Evolutionary conservation across 768 basidiomycete species (phyloP).

Genomic region (Leccinum rimulosum): DNA sequence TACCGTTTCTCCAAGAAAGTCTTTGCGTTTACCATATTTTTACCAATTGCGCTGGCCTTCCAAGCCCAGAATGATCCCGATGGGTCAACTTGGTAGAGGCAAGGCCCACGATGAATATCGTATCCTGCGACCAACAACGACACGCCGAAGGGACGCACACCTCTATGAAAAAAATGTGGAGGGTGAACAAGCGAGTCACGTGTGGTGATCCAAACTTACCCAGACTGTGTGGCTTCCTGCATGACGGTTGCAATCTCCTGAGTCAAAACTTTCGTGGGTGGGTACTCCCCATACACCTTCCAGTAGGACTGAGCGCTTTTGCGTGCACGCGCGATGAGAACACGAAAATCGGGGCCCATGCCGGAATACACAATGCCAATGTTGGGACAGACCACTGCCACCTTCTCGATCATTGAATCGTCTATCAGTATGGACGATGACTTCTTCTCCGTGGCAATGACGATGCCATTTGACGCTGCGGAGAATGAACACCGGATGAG

Average conservation of each 20-base stretch:
- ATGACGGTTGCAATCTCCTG: constrained; percentile 98
- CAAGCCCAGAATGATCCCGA: constrained; percentile 99
- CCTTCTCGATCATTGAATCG: constrained; percentile 97
- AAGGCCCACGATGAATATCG: constrained; percentile 92
- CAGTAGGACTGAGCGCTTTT: constrained; percentile 99
- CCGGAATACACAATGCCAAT: constrained; percentile 99
- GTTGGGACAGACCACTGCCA: constrained; percentile 95
- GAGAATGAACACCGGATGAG: constrained; percentile 14
- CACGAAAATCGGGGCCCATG: constrained; percentile 98
- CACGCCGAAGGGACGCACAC: constrained; percentile 98
- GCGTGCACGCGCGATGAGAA: constrained; percentile 89
- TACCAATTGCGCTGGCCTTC: constrained; percentile 99
- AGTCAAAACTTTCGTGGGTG: constrained; percentile 92
- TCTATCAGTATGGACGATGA: constrained; percentile 96
- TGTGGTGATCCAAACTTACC: constrained; percentile 52
- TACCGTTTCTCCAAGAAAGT: constrained; percentile 99
- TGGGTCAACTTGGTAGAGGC: constrained; percentile 98
- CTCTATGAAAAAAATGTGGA: constrained; percentile 55
- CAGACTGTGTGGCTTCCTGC: constrained; percentile 98
- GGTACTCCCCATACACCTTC: constrained; percentile 99
- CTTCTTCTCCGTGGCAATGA: constrained; percentile 99
- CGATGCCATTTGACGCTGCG: constrained; percentile 96
- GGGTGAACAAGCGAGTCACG: constrained; percentile 26
- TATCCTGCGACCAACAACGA: constrained; percentile 96
- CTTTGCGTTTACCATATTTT: constrained; percentile 99